Evolutionary conservation across 2,329 filamentous ascomycete genomes (phyloP).

Genomic region (Trichoderma asperellum): DNA sequence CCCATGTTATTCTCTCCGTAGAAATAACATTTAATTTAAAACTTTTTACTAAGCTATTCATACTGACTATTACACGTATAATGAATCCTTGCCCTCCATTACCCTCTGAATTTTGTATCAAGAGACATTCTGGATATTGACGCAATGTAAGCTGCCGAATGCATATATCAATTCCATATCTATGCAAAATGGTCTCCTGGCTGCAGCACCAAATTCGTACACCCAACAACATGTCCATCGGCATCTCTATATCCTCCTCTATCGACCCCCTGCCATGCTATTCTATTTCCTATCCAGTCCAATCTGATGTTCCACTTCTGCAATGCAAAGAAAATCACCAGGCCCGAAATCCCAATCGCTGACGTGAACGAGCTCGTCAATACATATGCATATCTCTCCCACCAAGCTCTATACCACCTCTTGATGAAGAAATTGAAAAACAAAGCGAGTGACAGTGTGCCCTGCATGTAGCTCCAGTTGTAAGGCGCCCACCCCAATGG

Average conservation of each 20-base stretch:
- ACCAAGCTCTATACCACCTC: constrained; percentile 34
- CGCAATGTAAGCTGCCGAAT: background rate
- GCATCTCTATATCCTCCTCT: constrained; percentile 29
- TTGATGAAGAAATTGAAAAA: constrained; percentile 39
- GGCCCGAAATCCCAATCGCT: constrained; percentile 36
- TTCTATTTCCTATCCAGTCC: constrained; percentile 36
- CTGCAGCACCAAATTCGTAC: constrained; percentile 32
- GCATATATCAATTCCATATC: background rate
- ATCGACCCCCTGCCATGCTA: constrained; percentile 34
- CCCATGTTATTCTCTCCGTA: too few relatives aligned
- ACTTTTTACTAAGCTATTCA: too few relatives aligned
- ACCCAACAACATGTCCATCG: constrained; percentile 28
- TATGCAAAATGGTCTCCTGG: background rate
- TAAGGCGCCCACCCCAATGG: constrained; percentile 36
- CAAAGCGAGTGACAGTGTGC: constrained; percentile 32
- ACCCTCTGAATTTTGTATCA: background rate
- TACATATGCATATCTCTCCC: constrained; percentile 39
- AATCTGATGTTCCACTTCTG: constrained; percentile 32
- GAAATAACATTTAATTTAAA: too few relatives aligned
- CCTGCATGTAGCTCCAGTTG: constrained; percentile 38
- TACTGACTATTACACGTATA: too few relatives aligned
- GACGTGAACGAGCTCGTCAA: constrained; percentile 36
- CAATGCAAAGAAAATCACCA: constrained; percentile 37
- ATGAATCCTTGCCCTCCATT: too few relatives aligned
- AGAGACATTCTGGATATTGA: background rate